Evolutionary conservation across 768 basidiomycete species (phyloP), one percentile per base, ranked within the genome.

Genomic region (Cubamyces sp.): DNA sequence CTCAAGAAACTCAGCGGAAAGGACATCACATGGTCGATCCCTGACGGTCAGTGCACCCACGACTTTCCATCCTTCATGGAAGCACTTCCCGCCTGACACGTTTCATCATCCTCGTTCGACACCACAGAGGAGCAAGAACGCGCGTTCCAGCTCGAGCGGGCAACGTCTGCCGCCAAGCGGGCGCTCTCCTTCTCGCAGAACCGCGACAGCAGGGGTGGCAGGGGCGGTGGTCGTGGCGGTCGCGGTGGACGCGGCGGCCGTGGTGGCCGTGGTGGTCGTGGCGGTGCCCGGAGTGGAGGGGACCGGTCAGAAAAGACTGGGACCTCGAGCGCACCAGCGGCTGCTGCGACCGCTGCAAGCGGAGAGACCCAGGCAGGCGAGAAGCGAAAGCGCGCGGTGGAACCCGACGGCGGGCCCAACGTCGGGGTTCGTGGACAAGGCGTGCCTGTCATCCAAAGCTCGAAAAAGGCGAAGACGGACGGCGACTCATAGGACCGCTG

Each of bases 371-470:
- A 78, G 61, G 72, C 77, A 1, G 90, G 89, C 28, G 88, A 88
- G 65, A 93, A 93, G 77, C 79, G 91, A 61, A 93, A 92, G 72
- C 83, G 89, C 41, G 86, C 81, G 1, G 79, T 90, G 0, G 91
- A 92, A 69, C 90, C 90, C 1, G 91, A 92, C 68, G 91, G 90
- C 66, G 91, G 87, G 0, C 84, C 86, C 3, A 84, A 87, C 66
- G 79, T 81, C 26, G 90, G 90, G 11, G 73, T 85, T 12, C 82
- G 90, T 23, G 90, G 90, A 0, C 79, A 76, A 8, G 79, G 75
- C 34, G 87, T 86, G 3, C 91, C 91, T 12, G 54, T 70, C 14
- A 74, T 83, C 43, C 69, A 73, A 40, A 61, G 68, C 1, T 61
- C 70, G 41, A 83, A 83, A 61, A 83, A 80, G 70, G 67, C 67